phyloP scores from a whole-genome alignment of 805 yeast genomes.

The Candida chauliodis region DNA sequence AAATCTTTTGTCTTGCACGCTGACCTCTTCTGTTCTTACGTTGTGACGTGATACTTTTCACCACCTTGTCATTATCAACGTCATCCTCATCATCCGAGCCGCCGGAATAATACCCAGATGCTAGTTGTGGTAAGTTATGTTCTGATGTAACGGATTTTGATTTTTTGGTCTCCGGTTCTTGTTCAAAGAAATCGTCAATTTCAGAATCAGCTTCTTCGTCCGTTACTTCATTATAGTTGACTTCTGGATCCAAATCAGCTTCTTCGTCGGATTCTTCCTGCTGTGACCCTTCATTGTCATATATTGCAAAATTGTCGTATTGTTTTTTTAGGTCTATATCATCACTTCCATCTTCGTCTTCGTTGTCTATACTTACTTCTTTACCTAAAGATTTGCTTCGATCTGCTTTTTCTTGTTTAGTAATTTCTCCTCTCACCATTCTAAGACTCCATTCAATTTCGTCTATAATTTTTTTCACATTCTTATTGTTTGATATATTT shows the following conservation, averaged over 20 bases:
- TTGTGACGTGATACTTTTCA: constrained; percentile 49
- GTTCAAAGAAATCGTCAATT: constrained; percentile 37
- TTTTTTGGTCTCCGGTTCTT: constrained; percentile 17
- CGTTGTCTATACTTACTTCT: constrained; percentile 9
- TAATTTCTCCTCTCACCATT: constrained; percentile 45
- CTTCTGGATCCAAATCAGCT: constrained; percentile 28
- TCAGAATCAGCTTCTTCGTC: constrained; percentile 50
- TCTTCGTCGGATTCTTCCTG: constrained; percentile 23
- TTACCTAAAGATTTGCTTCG: constrained; percentile 23
- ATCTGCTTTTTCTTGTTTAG: constrained; percentile 30
- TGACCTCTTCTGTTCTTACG: constrained; percentile 95
- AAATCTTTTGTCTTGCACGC: constrained; percentile 92
- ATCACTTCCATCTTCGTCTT: constrained; percentile 19
- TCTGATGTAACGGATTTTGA: constrained; percentile 22
- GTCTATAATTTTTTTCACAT: constrained; percentile 29
- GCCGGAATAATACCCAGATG: constrained; percentile 80
- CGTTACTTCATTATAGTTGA: constrained; percentile 57
- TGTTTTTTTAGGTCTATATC: constrained; percentile 23
- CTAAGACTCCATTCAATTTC: constrained; percentile 44
- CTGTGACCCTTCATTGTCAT: constrained; percentile 42
- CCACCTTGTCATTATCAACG: constrained; percentile 43
- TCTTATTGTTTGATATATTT: constrained; percentile 42
- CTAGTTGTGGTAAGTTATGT: constrained; percentile 59
- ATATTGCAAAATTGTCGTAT: constrained; percentile 30
- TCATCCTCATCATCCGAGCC: constrained; percentile 66